phyloP scores from a whole-genome alignment of 2,329 filamentous ascomycete genomes.

The Trichothecium roseum region DNA sequence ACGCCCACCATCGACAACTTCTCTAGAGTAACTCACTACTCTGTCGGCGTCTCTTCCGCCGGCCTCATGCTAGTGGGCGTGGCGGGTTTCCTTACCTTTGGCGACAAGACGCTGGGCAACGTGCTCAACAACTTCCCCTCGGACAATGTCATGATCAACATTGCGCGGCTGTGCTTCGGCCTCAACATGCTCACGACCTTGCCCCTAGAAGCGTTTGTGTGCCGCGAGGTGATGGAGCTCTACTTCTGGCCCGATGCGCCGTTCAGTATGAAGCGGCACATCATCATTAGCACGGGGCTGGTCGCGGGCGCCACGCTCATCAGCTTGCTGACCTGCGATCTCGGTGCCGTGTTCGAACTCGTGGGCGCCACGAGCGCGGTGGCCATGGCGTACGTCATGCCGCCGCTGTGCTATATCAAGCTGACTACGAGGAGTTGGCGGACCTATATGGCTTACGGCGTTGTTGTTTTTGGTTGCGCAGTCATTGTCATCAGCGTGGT shows the following conservation, averaged over 20 bases:
- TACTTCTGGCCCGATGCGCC: slow-evolving; percentile 63
- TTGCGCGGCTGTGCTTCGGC: slow-evolving; percentile 89
- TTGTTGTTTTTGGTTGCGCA: slow-evolving; percentile 66
- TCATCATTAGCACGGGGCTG: slow-evolving; percentile 75
- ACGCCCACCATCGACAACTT: slow-evolving; percentile 96
- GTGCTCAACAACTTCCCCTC: slow-evolving; percentile 95
- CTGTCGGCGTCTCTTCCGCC: slow-evolving; percentile 79
- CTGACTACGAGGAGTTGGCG: slow-evolving; percentile 68
- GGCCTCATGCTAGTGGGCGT: slow-evolving; percentile 85
- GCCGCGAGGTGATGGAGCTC: slow-evolving; percentile 88
- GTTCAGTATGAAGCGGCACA: slow-evolving; percentile 73
- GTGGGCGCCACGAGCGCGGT: slow-evolving; percentile 93
- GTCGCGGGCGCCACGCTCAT: slow-evolving; percentile 71
- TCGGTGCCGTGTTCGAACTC: slow-evolving; percentile 89
- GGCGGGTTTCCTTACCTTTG: slow-evolving; percentile 85
- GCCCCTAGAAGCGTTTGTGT: slow-evolving; percentile 94
- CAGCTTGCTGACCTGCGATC: slow-evolving; percentile 79
- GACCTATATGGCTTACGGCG: slow-evolving; percentile 59
- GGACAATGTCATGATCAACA: slow-evolving; percentile 86
- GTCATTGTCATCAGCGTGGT: slow-evolving; percentile 77
- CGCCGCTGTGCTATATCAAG: slow-evolving; percentile 91
- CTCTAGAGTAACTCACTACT: slow-evolving; percentile 85
- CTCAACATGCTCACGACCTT: slow-evolving; percentile 98
- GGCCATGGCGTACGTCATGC: slow-evolving; percentile 88
- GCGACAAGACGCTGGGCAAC: slow-evolving; percentile 84